These are phyloP conservation scores for Globisporangium barbulae DNA, from an alignment of 352 stramenopile species.

Conservation along the genomic window DNA sequence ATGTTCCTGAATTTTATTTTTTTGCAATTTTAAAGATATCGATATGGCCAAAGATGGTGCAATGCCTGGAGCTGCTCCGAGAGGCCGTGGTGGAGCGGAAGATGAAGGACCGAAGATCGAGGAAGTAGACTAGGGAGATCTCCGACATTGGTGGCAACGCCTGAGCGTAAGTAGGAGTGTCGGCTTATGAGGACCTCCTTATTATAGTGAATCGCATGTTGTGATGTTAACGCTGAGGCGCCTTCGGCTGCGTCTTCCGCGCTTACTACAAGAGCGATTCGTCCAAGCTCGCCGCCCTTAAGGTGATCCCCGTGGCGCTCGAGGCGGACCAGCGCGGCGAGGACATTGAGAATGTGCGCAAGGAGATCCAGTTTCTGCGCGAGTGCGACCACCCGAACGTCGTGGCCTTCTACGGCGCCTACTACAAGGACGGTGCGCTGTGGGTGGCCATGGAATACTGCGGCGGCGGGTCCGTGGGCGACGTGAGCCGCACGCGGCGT, in stretches of 20 bases:
- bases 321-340: slow-evolving; percentile 59
- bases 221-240: no score
- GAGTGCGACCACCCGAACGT: slow-evolving; percentile 77
- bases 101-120: no score
- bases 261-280: slow-evolving; percentile 49
- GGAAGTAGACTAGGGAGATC: no score
- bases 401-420: slow-evolving; percentile 70
- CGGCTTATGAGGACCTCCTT: no score
- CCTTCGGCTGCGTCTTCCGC: slow-evolving; percentile 68
- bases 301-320: slow-evolving; percentile 68
- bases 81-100: no score
- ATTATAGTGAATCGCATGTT: no score
- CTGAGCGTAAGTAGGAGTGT: no score
- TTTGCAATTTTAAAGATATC: no score
- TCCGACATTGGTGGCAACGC: no score
- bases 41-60: no score
- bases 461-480: slow-evolving; percentile 74
- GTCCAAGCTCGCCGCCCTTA: slow-evolving; percentile 46
- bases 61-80: no score
- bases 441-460: slow-evolving; percentile 91
- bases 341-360: slow-evolving; percentile 66
- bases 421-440: slow-evolving; percentile 81
- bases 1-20: no score
- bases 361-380: slow-evolving; percentile 70
- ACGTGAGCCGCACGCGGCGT: slow-evolving; percentile 39